Evolutionary conservation across 257 asterid species (phyloP), one percentile per base, ranked within the genome.

Genomic region (Jacaranda copaia): DNA sequence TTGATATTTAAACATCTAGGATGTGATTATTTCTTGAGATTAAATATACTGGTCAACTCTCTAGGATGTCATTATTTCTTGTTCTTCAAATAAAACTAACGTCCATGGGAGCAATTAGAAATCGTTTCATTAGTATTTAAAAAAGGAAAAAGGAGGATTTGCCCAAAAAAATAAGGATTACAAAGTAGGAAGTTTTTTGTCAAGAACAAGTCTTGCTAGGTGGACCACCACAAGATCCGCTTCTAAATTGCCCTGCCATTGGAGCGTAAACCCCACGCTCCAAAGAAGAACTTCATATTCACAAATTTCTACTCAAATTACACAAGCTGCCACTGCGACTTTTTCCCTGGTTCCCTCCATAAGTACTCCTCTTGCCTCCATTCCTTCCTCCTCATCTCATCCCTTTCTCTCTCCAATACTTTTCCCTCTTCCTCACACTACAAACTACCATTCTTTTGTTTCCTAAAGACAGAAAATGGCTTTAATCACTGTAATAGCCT

Each of bases 291-390:
- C 75, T 76, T 70, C 43, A 64, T 13, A n/a, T 36, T 36, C 59
- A 74, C 45, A 75, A 69, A 61, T 0, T 15, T 9, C 1, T 0
- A 10, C 61, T 14, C 4, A 83, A 81, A 79, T 81, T 83, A 84
- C 90, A 49, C 2, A 12, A 36, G 13, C 60, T 87, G 86, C 94
- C 97, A 88, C 88, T 82, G 80, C 58, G 49, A 35, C 69, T 19
- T 82, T 53, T 60, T 18, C 61, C 73, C 48, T 42, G 51, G 73
- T 68, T 68, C 70, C 85, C 84, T 89, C 90, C 81, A 89, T 92
- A 89, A 92, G 90, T 89, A 88, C 67, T 46, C 86, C 81, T 79
- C 93, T 80, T 88, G 87, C 88, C 90, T 85, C 88, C 90, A 68
- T 70, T 9, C 60, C 52, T 81, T 79, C 73, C 65, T 25, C 65